Evolutionary conservation across 1,284 basidiomycete genomes (phyloP), one percentile per base, ranked within the genome.

Genomic region (Anthracocystis setariae): DNA sequence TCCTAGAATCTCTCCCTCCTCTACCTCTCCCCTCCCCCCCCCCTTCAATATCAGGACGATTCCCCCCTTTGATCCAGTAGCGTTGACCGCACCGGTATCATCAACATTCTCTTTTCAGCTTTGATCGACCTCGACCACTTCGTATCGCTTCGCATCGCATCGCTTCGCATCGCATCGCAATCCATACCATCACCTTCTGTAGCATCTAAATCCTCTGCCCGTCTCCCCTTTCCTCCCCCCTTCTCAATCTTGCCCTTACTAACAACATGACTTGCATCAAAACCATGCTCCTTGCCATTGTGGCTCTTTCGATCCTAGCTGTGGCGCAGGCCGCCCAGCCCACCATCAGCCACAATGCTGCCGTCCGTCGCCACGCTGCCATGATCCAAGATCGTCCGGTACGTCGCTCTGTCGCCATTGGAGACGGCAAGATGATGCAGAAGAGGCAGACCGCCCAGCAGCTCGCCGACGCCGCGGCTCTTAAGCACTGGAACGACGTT

Each of bases 381-480:
- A 45, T 67, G 48, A 54, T 72, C 15, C 8, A 59, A 5, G 37
- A 48, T 24, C 64, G 60, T 24, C 49, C 57, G 8, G 50, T 53
- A 21, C 63, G 57, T 44, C 69, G 69, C 23, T 67, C 69, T 2
- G 38, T 61, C 48, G 56, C 43, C 10, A 32, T 67, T 9, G 52
- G 50, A 5, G 50, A 56, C 8, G 60, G 58, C 33, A 62, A 60
- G 57, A 61, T 62, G 53, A 18, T 70, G 13, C 59, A 65, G 23
- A 67, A 59, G 52, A 61, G 64, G 35, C 60, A 63, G 46, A 72
- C 64, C 20, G 60, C 64, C 33, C 64, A 72, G 38, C 73, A 72
- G 45, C 17, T 62, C 42, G 55, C 61, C 23, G 48, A 64, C 46
- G 58, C 60, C 5, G 73, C 65, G 37, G 56, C 50, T 21, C 64